A percentile compares a stretch with the other conserved stretches of the same genome.
phyloP scores from a whole-genome alignment of 768 basidiomycete species.

The Collybiopsis luxurians region DNA sequence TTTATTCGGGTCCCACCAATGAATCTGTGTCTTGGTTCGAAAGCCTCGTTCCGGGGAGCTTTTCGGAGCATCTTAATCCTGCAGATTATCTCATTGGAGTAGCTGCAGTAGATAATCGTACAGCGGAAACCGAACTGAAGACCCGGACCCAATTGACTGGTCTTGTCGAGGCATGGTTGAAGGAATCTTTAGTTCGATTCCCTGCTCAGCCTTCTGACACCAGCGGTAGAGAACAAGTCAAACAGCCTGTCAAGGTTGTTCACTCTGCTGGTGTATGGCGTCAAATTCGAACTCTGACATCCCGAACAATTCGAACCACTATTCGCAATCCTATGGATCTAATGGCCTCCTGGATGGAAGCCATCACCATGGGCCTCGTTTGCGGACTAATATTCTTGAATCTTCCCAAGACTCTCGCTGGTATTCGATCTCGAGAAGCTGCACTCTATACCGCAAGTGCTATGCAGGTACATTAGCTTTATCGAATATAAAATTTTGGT shows the following conservation, averaged over 20 bases:
- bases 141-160: constrained; percentile 25
- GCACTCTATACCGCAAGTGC: constrained; percentile 17
- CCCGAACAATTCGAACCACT: constrained; percentile 3
- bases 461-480: neutral
- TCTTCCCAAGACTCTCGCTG: constrained; percentile 24
- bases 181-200: neutral
- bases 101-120: constrained; percentile 32
- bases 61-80: constrained; percentile 5
- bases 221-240: neutral
- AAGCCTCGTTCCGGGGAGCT: neutral
- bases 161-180: constrained; percentile 29
- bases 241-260: neutral
- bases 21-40: constrained; percentile 8
- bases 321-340: constrained; percentile 9
- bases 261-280: constrained; percentile 3
- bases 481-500: neutral
- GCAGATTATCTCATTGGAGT: constrained; percentile 33
- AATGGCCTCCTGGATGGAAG: constrained; percentile 9
- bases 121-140: constrained; percentile 27
- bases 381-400: constrained; percentile 35
- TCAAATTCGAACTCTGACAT: constrained; percentile 2
- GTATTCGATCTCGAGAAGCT: constrained; percentile 23
- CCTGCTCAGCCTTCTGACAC: neutral
- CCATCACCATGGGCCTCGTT: constrained; percentile 12
- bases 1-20: constrained; percentile 35